Evolutionary conservation across 2,329 filamentous ascomycete species (phyloP), one percentile per base, ranked within the genome.

Genomic region (Cytospora piceae): DNA sequence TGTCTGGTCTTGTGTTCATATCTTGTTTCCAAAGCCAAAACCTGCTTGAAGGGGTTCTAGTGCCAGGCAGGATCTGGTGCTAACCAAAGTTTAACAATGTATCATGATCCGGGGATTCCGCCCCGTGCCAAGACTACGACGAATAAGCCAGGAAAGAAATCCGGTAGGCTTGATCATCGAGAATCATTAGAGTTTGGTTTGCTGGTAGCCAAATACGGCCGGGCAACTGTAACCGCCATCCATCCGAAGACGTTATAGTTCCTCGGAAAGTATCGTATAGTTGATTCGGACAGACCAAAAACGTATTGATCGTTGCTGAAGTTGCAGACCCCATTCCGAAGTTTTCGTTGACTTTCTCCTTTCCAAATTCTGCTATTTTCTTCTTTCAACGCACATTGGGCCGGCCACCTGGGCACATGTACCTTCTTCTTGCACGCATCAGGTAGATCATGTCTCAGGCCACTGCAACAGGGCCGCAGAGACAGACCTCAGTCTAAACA

Each of bases 381-480:
- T 39, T 39, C 17, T 42, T 42, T 9, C 20, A 20, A 42, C 5
- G 20, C 39, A n/a, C 39, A 42, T n/a, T 20, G 39, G 39, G 20
- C 39, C 39, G 39, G 39, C 9, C 37, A 11, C 20, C 20, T 11
- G 32, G 3, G 32, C 9, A n/a, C n/a, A n/a, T n/a, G n/a, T n/a
- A n/a, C 32, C 8, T 34, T 34, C 12, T 34, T 11, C 12, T 9
- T 34, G 12, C 20, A 7, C 20, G 20, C 39, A 42, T 9, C 20
- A 5, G 6, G 39, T n/a, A n/a, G 17, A 42, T 42, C 39, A 42
- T 42, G 39, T 49, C 46, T 49, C 46, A 49, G 46, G 24, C 22
- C n/a, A 42, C 46, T 49, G 22, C 46, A 49, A 49, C n/a, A 22
- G 7, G 37, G 37, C 60, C n/a, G 52, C 60, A 62, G 53, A 37